Evolutionary conservation across 331 rosid species (phyloP).

Genomic region (Quercus lobata): DNA sequence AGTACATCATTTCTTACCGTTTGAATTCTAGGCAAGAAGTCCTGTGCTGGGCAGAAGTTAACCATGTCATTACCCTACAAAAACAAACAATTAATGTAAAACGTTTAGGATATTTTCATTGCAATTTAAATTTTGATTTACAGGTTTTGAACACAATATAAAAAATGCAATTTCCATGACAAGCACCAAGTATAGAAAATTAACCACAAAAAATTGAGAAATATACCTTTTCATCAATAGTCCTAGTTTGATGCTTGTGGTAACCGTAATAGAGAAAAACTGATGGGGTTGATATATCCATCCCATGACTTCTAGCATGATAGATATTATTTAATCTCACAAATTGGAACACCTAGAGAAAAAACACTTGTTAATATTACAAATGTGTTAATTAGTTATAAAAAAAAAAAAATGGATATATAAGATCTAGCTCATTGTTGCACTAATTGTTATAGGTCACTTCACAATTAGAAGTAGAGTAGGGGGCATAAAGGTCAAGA

Average conservation of each 20-base stretch:
- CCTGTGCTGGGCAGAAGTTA: constrained; percentile 47
- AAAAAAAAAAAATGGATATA: not conserved
- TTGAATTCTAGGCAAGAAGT: constrained; percentile 38
- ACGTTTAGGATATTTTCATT: not conserved
- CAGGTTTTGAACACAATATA: not conserved
- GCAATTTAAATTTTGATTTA: not conserved
- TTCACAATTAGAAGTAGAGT: too few species aligned
- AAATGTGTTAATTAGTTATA: not conserved
- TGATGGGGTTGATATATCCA: constrained; percentile 57
- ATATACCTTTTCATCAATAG: constrained; percentile 43
- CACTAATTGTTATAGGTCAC: not conserved
- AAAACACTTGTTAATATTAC: not conserved
- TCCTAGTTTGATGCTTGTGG: constrained; percentile 32
- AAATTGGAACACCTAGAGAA: constrained; percentile 39
- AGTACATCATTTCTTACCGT: constrained; percentile 21
- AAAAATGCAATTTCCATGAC: not conserved
- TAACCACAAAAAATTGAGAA: not conserved
- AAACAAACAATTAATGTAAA: not conserved
- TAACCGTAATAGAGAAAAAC: constrained; percentile 34
- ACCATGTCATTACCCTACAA: constrained; percentile 47
- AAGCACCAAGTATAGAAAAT: not conserved
- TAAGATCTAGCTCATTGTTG: not conserved
- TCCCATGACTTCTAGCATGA: constrained; percentile 71
- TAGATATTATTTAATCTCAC: constrained; percentile 40
- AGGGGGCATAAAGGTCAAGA: rapidly evolving